Conservation (phyloP, 2,329 filamentous ascomycete genomes). For the Lasiodiplodia sp. region DNA sequence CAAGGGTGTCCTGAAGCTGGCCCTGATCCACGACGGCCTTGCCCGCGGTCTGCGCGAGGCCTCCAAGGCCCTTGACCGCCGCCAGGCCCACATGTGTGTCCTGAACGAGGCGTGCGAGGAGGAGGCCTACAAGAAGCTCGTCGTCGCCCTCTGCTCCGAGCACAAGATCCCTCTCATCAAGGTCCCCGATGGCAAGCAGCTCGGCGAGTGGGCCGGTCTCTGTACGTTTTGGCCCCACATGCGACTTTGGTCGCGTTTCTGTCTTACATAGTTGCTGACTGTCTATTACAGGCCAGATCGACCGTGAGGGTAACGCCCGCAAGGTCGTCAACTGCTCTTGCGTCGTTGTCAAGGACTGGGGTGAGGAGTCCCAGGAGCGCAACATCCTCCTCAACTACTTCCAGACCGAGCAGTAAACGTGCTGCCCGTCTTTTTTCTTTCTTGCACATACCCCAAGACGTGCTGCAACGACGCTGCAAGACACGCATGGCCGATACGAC, state of each 20-base stretch:
- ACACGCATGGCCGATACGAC: constrained; percentile 14
- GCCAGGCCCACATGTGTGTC: constrained; percentile 99
- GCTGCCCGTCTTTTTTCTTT: background rate
- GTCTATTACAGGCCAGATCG: constrained; percentile 78
- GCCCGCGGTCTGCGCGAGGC: constrained; percentile 98
- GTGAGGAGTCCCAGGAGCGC: constrained; percentile 99
- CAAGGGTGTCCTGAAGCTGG: constrained; percentile 98
- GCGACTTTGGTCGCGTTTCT: constrained; percentile 11
- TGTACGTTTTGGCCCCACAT: constrained; percentile 70
- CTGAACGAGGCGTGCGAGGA: constrained; percentile 99
- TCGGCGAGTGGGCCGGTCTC: constrained; percentile 99
- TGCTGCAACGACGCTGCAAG: constrained; percentile 22
- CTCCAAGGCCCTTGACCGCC: constrained; percentile 97
- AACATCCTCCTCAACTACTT: constrained; percentile 99
- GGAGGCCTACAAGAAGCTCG: constrained; percentile 99
- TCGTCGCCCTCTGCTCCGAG: constrained; percentile 97
- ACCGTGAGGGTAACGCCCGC: constrained; percentile 98
- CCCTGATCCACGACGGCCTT: constrained; percentile 99
- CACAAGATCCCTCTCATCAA: constrained; percentile 99
- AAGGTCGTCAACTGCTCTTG: constrained; percentile 99
- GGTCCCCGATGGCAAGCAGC: constrained; percentile 99
- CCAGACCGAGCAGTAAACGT: constrained; percentile 75
- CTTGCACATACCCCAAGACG: constrained; percentile 29
- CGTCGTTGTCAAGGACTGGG: constrained; percentile 99
- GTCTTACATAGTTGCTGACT: constrained; percentile 29